A percentile compares a stretch with the other conserved stretches of the same genome.
phyloP scores from a whole-genome alignment of 306 rosid species.

The Sesbania bispinosa region DNA sequence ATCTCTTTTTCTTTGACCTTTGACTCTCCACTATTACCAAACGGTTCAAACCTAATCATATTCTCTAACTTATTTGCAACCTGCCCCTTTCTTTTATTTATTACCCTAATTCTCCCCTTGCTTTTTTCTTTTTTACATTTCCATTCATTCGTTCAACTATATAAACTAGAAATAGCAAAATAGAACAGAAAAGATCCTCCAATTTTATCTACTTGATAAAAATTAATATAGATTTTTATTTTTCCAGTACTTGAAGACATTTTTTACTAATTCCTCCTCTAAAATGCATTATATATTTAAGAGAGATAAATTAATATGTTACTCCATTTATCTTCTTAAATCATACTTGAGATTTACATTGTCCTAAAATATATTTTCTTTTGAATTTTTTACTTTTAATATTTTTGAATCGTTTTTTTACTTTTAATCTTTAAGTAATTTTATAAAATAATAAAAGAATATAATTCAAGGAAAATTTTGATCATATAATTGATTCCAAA shows the following conservation, averaged over 20 bases:
- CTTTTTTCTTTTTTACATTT: background rate
- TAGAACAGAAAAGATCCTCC: background rate
- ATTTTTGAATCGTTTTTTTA: too few relatives aligned
- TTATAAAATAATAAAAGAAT: too few relatives aligned
- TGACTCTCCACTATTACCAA: constrained; percentile 60
- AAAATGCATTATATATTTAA: background rate
- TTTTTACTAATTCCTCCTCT: background rate
- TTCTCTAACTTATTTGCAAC: constrained; percentile 8
- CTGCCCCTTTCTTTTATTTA: constrained; percentile 12
- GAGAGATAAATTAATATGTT: background rate
- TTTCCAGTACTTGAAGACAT: background rate
- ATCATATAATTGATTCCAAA: too few relatives aligned
- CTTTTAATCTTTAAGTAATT: too few relatives aligned
- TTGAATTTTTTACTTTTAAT: too few relatives aligned
- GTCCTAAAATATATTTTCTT: too few relatives aligned
- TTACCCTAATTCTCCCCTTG: background rate
- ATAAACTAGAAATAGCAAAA: background rate
- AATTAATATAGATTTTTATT: background rate
- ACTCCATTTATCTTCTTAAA: background rate
- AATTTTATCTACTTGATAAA: too few relatives aligned
- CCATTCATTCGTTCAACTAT: background rate
- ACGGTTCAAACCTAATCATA: constrained; percentile 32
- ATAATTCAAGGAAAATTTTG: too few relatives aligned
- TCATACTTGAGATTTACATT: background rate
- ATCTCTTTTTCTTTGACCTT: constrained; percentile 74